A percentile compares a stretch with the other conserved stretches of the same genome.
Conservation (phyloP, 305 asterid genomes). For the Rubia tinctorum region DNA sequence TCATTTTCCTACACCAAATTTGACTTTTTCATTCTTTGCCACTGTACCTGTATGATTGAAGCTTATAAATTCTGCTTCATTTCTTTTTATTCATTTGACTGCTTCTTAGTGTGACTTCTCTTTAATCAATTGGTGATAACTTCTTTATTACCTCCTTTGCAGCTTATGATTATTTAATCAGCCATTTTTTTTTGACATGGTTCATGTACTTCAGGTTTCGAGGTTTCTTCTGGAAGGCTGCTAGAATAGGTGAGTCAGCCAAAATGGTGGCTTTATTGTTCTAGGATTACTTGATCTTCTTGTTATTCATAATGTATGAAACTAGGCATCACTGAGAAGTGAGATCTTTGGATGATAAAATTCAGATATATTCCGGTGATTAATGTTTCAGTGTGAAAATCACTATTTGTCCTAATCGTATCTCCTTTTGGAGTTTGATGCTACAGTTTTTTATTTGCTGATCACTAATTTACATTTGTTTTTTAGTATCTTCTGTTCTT, state of each 20-base stretch:
- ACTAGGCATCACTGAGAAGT: neutral
- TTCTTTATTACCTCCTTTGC: neutral
- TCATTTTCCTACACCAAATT: neutral
- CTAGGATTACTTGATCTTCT: neutral
- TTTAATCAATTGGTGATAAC: neutral
- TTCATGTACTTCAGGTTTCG: slow-evolving; percentile 62
- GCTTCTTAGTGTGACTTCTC: neutral
- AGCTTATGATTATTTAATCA: neutral
- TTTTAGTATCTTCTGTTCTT: neutral
- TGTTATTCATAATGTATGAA: neutral
- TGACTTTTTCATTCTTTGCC: neutral
- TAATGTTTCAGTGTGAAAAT: neutral
- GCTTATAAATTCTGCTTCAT: neutral
- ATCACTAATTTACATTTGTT: neutral
- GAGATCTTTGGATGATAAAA: too few species aligned
- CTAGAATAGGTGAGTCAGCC: slow-evolving; percentile 58
- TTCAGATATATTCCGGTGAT: neutral
- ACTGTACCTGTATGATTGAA: neutral
- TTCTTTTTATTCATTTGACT: neutral
- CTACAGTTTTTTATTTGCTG: neutral
- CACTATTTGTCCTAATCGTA: neutral
- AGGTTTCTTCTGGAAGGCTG: slow-evolving; percentile 90
- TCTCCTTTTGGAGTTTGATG: neutral
- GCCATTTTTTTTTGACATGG: slow-evolving; percentile 16
- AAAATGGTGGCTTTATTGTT: slow-evolving; percentile 1